These are phyloP conservation scores for Carex myosuroides DNA, from an alignment of 176 grass and related monocot genomes.

Conservation along the genomic window DNA sequence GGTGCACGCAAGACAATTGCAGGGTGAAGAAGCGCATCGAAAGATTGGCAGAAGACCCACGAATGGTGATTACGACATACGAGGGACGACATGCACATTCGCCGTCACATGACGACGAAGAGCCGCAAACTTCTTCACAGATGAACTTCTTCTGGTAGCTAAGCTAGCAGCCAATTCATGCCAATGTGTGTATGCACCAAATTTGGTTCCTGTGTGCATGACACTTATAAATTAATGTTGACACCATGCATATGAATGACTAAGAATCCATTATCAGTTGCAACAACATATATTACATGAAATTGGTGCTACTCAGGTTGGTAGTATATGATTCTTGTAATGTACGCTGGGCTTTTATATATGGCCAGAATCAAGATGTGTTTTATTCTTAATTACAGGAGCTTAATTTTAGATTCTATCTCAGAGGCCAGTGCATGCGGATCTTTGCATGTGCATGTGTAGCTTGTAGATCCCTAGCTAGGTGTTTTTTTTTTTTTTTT, in stretches of 20 bases:
- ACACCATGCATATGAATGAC: not conserved
- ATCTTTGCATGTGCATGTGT: slow-evolving; percentile 4
- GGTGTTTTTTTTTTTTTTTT: not conserved
- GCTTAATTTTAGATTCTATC: not conserved
- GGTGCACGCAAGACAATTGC: slow-evolving; percentile 77
- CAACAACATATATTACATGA: not conserved
- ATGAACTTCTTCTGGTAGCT: slow-evolving; percentile 76
- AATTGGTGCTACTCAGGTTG: not conserved
- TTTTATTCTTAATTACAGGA: not conserved
- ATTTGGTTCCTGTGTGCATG: not conserved
- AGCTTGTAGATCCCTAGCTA: not conserved
- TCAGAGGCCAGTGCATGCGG: not conserved
- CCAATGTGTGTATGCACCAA: not conserved
- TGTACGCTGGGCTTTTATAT: not conserved
- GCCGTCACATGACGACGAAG: slow-evolving; percentile 60
- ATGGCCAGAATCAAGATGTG: not conserved
- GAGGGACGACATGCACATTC: slow-evolving; percentile 86
- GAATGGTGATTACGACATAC: slow-evolving; percentile 92
- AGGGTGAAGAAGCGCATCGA: slow-evolving; percentile 86
- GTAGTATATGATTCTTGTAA: not conserved
- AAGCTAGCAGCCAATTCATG: too few relatives aligned
- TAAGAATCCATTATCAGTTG: not conserved
- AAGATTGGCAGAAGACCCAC: slow-evolving; percentile 66
- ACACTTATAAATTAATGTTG: not conserved
- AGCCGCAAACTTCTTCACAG: slow-evolving; percentile 41